A percentile compares a stretch with the other conserved stretches of the same genome.
phyloP scores from a whole-genome alignment of 352 stramenopile species.

The Pythium grandisporangium region DNA sequence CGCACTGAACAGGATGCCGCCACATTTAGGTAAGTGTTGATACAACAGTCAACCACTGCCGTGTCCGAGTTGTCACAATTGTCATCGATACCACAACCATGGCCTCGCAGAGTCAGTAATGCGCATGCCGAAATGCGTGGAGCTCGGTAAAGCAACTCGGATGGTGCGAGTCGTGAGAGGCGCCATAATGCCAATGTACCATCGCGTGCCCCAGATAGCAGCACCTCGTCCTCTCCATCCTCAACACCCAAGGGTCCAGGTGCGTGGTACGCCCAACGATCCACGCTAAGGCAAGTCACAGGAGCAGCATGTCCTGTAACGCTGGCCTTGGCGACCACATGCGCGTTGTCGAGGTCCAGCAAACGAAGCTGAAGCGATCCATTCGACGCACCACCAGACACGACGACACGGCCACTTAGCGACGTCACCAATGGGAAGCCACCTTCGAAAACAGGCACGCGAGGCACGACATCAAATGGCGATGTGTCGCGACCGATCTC shows the following conservation, averaged over 20 bases:
- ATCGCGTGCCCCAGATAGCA: slow-evolving; percentile 67
- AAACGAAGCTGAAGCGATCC: slow-evolving; percentile 70
- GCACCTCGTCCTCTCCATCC: slow-evolving; percentile 65
- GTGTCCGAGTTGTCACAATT: slow-evolving; percentile 47
- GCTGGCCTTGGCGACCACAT: slow-evolving; percentile 75
- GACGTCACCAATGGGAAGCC: slow-evolving; percentile 60
- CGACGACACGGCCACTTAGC: slow-evolving; percentile 56
- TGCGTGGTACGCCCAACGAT: slow-evolving; percentile 44
- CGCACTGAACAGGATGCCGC: slow-evolving; percentile 50
- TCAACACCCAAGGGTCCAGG: slow-evolving; percentile 16
- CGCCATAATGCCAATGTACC: slow-evolving; percentile 61
- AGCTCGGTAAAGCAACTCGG: slow-evolving; percentile 59
- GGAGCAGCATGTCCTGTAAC: slow-evolving; percentile 59
- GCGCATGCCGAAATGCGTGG: slow-evolving; percentile 60
- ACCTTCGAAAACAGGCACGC: slow-evolving; percentile 66
- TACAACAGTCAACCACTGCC: slow-evolving; percentile 41
- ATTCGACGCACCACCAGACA: slow-evolving; percentile 61
- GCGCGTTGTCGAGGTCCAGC: slow-evolving; percentile 72
- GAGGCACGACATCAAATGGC: slow-evolving; percentile 72
- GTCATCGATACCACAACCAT: slow-evolving; percentile 34
- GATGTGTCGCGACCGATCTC: slow-evolving; percentile 61
- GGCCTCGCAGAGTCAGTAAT: slow-evolving; percentile 53
- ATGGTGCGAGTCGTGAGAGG: slow-evolving; percentile 62
- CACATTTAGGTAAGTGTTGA: slow-evolving; percentile 57
- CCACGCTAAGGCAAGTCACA: slow-evolving; percentile 66